These are phyloP conservation scores for Aspergillus oerlinghausenensis DNA, from an alignment of 2,329 filamentous ascomycete genomes.

Conservation along the genomic window DNA sequence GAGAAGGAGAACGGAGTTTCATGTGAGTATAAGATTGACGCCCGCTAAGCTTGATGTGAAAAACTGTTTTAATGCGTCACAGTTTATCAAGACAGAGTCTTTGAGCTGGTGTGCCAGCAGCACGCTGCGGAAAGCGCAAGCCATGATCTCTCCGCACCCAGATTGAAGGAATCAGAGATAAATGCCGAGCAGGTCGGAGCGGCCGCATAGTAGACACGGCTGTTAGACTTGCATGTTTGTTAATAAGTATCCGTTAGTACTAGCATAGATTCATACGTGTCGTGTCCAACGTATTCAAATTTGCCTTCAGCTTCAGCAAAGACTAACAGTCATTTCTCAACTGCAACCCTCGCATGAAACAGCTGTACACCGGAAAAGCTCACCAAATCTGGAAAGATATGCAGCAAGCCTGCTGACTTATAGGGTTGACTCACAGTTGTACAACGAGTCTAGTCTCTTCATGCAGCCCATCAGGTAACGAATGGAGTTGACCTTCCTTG, in stretches of 20 bases:
- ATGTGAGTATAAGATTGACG: conserved; percentile 33
- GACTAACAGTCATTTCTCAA: too few species aligned
- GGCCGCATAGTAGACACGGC: not conserved
- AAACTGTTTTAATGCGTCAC: conserved; percentile 7
- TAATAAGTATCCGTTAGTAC: too few species aligned
- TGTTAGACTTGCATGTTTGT: too few species aligned
- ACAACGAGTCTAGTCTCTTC: too few species aligned
- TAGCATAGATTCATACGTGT: too few species aligned
- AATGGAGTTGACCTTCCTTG: too few species aligned
- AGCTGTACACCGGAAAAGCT: conserved; percentile 10
- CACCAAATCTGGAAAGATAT: conserved; percentile 14
- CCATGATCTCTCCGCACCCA: conserved; percentile 2
- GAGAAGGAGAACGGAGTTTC: conserved; percentile 53
- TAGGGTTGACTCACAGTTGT: too few species aligned
- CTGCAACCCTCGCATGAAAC: not conserved
- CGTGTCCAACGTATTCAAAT: not conserved
- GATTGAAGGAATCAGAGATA: conserved; percentile 4
- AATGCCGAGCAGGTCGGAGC: not conserved
- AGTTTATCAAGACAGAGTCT: conserved; percentile 47
- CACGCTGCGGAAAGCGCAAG: conserved; percentile 33
- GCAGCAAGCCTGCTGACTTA: not conserved
- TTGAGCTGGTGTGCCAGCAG: conserved; percentile 43
- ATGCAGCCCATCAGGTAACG: too few species aligned
- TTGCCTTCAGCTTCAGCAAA: not conserved
- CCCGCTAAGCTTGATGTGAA: not conserved